Evolutionary conservation across 2,329 filamentous ascomycete species (phyloP).

Genomic region (Colletotrichum horii): DNA sequence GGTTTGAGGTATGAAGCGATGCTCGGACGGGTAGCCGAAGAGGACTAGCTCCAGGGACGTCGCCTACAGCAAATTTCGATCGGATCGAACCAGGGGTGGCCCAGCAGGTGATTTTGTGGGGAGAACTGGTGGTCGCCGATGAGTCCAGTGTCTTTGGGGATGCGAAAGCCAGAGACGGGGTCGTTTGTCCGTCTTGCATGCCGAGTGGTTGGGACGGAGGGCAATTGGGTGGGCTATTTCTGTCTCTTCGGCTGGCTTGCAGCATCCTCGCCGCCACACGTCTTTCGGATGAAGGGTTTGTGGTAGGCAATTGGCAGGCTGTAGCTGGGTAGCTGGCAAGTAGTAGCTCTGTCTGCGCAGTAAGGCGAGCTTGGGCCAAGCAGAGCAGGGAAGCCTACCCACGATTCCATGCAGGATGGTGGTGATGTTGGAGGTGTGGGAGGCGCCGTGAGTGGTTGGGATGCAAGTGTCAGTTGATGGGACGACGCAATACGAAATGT

Average conservation of each 20-base stretch:
- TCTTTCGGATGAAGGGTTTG: background rate
- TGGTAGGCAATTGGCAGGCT: background rate
- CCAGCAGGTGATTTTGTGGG: background rate
- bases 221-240: background rate
- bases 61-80: slow-evolving; percentile 3
- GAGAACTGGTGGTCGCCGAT: background rate
- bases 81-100: slow-evolving; percentile 1
- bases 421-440: background rate
- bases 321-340: background rate
- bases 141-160: background rate
- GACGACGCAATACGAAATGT: slow-evolving; percentile 5
- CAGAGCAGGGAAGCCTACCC: background rate
- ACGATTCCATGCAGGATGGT: background rate
- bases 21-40: background rate
- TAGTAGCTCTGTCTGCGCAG: background rate
- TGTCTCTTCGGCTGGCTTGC: background rate
- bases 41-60: background rate
- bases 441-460: background rate
- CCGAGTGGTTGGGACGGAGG: background rate
- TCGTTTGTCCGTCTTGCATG: background rate
- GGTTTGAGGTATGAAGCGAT: slow-evolving; percentile 4
- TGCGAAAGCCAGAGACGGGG: background rate
- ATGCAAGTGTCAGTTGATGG: slow-evolving; percentile 18
- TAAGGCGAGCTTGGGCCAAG: background rate
- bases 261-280: background rate